A percentile compares a stretch with the other conserved stretches of the same genome.
Conservation (phyloP, 768 basidiomycete species). For the Lentinula detonsa region DNA sequence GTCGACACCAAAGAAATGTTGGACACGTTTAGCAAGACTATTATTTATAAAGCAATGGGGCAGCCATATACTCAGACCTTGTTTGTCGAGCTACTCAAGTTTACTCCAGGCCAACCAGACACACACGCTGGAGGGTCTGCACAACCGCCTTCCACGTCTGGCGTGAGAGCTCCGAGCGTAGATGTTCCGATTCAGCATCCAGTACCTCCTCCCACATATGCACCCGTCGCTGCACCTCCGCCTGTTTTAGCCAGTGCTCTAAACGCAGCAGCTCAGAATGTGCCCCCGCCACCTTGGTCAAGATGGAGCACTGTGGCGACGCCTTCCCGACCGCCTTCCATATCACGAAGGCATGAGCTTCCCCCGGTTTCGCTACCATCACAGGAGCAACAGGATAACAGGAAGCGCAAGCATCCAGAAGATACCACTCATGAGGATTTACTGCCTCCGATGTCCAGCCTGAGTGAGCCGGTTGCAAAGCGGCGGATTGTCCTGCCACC, state of each 20-base stretch:
- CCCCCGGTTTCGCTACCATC: constrained; percentile 28
- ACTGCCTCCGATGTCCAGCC: constrained; percentile 17
- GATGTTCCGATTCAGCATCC: constrained; percentile 14
- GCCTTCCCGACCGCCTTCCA: constrained; percentile 33
- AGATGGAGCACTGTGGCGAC: constrained; percentile 42
- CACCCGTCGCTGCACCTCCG: constrained; percentile 9
- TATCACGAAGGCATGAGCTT: constrained; percentile 31
- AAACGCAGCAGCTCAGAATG: constrained; percentile 13
- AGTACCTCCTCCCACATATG: constrained; percentile 6
- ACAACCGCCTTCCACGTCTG: constrained; percentile 15
- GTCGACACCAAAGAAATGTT: constrained; percentile 72
- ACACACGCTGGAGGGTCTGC: constrained; percentile 19
- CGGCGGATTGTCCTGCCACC: constrained; percentile 24
- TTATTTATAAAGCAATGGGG: constrained; percentile 63
- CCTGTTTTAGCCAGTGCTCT: background rate
- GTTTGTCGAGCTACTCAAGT: constrained; percentile 68
- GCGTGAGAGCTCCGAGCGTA: constrained; percentile 10
- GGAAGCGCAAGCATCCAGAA: constrained; percentile 42
- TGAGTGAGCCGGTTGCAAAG: constrained; percentile 23
- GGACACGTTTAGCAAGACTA: constrained; percentile 64
- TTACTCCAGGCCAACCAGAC: constrained; percentile 50
- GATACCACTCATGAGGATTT: constrained; percentile 22
- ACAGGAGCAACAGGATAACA: constrained; percentile 27
- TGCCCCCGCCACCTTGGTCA: constrained; percentile 40
- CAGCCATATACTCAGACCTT: constrained; percentile 61